Conservation (phyloP, 768 basidiomycete genomes). For the Sutorius australiensis region DNA sequence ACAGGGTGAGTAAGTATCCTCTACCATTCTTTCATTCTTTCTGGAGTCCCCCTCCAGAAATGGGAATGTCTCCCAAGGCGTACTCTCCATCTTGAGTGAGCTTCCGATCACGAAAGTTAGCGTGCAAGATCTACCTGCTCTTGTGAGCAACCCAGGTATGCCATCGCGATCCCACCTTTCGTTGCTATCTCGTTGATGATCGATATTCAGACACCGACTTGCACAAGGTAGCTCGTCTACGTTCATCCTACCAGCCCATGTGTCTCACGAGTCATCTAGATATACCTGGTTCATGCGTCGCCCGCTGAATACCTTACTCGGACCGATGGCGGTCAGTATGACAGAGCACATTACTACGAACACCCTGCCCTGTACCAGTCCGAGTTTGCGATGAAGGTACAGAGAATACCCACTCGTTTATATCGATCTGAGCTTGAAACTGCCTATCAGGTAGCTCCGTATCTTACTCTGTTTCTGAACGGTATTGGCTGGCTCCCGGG, state of each 20-base stretch:
- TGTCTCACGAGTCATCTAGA: conserved; percentile 34
- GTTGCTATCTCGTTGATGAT: conserved; percentile 1
- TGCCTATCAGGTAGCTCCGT: conserved; percentile 68
- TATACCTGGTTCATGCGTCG: conserved; percentile 72
- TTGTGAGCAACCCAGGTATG: conserved; percentile 54
- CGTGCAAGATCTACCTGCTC: conserved; percentile 51
- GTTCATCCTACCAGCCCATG: neutral
- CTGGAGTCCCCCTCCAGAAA: conserved; percentile 39
- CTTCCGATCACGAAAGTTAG: conserved; percentile 60
- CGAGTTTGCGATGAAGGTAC: conserved; percentile 63
- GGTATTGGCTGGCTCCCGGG: conserved; percentile 79
- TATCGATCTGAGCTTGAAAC: neutral
- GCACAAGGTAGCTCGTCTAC: conserved; percentile 43
- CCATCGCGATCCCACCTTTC: neutral
- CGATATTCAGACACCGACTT: conserved; percentile 46
- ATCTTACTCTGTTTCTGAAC: conserved; percentile 80
- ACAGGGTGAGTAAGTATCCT: conserved; percentile 58
- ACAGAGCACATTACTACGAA: conserved; percentile 69
- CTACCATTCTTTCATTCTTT: neutral
- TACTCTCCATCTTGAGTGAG: conserved; percentile 65
- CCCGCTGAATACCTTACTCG: conserved; percentile 67
- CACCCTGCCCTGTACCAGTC: conserved; percentile 64
- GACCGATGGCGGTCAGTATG: conserved; percentile 53
- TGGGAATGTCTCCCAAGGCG: conserved; percentile 82
- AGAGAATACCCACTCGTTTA: neutral